Conservation (phyloP, 805 yeast genomes). For the Ogataea nonfermentans region DNA sequence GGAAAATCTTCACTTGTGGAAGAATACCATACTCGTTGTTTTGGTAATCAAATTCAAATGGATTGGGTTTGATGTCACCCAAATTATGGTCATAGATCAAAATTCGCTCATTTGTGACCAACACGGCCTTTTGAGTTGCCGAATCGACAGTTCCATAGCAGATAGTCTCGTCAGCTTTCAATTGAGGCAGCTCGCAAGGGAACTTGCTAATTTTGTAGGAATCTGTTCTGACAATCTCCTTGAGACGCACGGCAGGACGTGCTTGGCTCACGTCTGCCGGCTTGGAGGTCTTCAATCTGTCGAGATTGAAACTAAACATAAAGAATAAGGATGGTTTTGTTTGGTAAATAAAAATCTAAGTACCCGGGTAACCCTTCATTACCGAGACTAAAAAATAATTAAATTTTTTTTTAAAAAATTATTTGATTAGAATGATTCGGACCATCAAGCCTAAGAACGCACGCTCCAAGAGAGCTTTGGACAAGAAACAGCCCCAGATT, state of each 20-base stretch:
- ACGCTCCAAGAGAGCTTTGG: conserved; percentile 91
- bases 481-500: conserved; percentile 81
- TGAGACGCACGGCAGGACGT: background rate
- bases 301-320: conserved; percentile 11
- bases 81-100: conserved; percentile 70
- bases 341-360: conserved; percentile 8
- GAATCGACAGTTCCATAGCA: conserved; percentile 27
- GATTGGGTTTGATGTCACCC: conserved; percentile 56
- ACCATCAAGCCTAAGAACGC: conserved; percentile 86
- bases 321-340: conserved; percentile 2
- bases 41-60: conserved; percentile 49
- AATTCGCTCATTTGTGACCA: conserved; percentile 47
- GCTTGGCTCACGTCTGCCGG: conserved; percentile 1
- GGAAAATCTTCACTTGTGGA: conserved; percentile 60
- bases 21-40: conserved; percentile 29
- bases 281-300: conserved; percentile 8
- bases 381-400: conserved; percentile 7
- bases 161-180: conserved; percentile 30
- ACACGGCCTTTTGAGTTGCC: conserved; percentile 28
- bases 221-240: conserved; percentile 57
- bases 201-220: conserved; percentile 56
- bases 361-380: conserved; percentile 13
- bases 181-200: conserved; percentile 50
- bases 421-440: conserved; percentile 36
- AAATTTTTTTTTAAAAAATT: conserved; percentile 9